Evolutionary conservation across 345 rosid genomes (phyloP).

Genomic region (Melaleuca alternifolia): DNA sequence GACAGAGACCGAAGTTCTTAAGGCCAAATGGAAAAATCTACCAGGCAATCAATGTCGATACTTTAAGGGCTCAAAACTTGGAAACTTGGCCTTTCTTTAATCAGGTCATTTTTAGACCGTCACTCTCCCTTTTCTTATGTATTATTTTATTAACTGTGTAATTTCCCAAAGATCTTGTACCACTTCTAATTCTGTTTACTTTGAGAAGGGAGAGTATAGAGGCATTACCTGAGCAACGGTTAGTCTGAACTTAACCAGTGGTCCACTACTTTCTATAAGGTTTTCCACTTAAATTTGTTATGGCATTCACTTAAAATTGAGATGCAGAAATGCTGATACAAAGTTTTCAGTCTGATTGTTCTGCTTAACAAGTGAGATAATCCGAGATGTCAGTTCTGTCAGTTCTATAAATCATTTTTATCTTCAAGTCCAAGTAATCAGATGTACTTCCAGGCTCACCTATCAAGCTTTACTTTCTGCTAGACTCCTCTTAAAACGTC

Average conservation of each 20-base stretch:
- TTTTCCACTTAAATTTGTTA: neutral
- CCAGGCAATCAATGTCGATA: conserved; percentile 79
- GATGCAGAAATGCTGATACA: neutral
- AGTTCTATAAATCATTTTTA: neutral
- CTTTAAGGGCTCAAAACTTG: conserved; percentile 75
- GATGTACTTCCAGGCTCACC: neutral
- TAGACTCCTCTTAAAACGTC: neutral
- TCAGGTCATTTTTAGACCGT: conserved; percentile 33
- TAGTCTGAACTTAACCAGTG: neutral
- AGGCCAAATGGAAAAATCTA: conserved; percentile 54
- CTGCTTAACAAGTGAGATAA: neutral
- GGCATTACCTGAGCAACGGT: neutral
- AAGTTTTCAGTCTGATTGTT: neutral
- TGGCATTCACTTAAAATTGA: neutral
- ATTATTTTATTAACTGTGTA: neutral
- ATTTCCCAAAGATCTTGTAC: neutral
- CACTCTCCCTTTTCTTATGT: neutral
- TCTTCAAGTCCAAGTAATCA: neutral
- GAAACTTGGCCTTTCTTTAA: conserved; percentile 88
- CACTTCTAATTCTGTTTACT: neutral
- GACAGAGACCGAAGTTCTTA: conserved; percentile 74
- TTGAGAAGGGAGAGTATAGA: neutral
- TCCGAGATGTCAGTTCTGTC: neutral
- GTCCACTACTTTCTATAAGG: neutral
- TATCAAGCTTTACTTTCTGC: neutral